Evolutionary conservation across 352 stramenopile genomes (phyloP).

Genomic region (Phytophthora multivora): DNA sequence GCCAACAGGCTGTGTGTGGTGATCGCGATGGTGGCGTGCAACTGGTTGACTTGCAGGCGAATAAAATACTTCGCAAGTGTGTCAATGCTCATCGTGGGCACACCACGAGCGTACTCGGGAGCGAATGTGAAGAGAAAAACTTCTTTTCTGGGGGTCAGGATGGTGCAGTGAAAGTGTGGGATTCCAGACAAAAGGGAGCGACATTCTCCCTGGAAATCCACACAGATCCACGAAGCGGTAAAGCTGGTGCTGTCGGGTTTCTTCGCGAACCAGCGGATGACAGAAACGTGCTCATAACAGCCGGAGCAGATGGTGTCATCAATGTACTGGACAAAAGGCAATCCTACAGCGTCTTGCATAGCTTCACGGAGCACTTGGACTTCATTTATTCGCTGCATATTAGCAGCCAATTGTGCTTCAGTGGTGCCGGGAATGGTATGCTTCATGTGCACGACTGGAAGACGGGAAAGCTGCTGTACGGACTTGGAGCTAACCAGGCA

Average conservation of each 20-base stretch:
- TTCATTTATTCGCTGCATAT: constrained; percentile 89
- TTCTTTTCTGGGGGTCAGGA: constrained; percentile 87
- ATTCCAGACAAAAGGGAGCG: constrained; percentile 55
- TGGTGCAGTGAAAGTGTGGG: constrained; percentile 74
- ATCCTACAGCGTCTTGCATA: constrained; percentile 49
- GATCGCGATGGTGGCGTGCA: constrained; percentile 75
- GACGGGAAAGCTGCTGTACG: constrained; percentile 71
- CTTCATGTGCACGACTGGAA: constrained; percentile 85
- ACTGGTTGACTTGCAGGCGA: constrained; percentile 56
- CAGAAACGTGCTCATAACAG: constrained; percentile 62
- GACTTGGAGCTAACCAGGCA: constrained; percentile 83
- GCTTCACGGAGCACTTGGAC: constrained; percentile 80
- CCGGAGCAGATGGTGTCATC: constrained; percentile 76
- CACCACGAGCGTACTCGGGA: constrained; percentile 65
- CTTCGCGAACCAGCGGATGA: constrained; percentile 52
- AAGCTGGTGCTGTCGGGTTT: constrained; percentile 75
- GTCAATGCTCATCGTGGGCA: constrained; percentile 60
- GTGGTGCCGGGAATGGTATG: constrained; percentile 83
- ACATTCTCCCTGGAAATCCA: constrained; percentile 50
- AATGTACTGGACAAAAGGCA: constrained; percentile 78
- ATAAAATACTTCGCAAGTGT: constrained; percentile 51
- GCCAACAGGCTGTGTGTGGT: constrained; percentile 44
- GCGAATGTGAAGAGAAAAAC: constrained; percentile 8
- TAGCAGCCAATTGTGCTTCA: constrained; percentile 73
- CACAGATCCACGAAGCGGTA: constrained; percentile 58